Evolutionary conservation across 2,329 filamentous ascomycete genomes (phyloP).

Genomic region (Cordyceps sp.): DNA sequence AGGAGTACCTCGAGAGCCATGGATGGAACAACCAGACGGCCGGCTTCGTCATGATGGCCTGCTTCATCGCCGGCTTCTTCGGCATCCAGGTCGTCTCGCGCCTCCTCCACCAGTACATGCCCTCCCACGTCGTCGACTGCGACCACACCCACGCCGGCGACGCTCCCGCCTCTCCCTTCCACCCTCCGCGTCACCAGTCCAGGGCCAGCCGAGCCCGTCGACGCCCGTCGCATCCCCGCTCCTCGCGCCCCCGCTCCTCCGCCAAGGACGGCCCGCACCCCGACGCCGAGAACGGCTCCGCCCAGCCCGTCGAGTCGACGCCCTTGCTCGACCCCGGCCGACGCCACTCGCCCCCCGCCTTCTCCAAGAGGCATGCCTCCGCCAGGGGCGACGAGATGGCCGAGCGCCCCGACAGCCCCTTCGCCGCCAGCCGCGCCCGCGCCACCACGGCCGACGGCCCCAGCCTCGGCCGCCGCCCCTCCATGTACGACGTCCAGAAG

Average conservation of each 20-base stretch:
- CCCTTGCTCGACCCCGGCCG: conserved; percentile 24
- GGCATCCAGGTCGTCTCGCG: conserved; percentile 62
- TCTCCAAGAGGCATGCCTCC: conserved; percentile 12
- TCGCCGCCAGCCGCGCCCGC: conserved; percentile 8
- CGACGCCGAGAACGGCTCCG: conserved; percentile 3
- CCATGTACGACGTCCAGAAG: conserved; percentile 35
- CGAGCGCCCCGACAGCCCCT: conserved; percentile 10
- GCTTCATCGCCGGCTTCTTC: conserved; percentile 55
- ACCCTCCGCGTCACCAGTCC: conserved; percentile 6
- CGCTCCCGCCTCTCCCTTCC: conserved; percentile 2
- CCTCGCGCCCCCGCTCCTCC: conserved; percentile 8
- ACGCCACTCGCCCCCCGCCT: conserved; percentile 9
- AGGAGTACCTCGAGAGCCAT: conserved; percentile 55
- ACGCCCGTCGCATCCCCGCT: conserved; percentile 10
- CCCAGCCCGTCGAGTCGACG: conserved; percentile 24
- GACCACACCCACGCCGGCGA: conserved; percentile 51
- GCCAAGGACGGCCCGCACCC: neutral
- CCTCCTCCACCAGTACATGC: conserved; percentile 55
- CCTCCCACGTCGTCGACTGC: conserved; percentile 67
- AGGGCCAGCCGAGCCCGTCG: conserved; percentile 15
- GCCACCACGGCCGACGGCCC: conserved; percentile 10
- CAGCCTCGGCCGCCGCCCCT: conserved; percentile 28
- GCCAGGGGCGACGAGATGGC: conserved; percentile 13
- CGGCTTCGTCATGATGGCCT: conserved; percentile 50
- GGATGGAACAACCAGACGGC: conserved; percentile 51